Base-by-base conservation (phyloP, 129 eudicot species). In the Centrapalus pauciflorus region DNA sequence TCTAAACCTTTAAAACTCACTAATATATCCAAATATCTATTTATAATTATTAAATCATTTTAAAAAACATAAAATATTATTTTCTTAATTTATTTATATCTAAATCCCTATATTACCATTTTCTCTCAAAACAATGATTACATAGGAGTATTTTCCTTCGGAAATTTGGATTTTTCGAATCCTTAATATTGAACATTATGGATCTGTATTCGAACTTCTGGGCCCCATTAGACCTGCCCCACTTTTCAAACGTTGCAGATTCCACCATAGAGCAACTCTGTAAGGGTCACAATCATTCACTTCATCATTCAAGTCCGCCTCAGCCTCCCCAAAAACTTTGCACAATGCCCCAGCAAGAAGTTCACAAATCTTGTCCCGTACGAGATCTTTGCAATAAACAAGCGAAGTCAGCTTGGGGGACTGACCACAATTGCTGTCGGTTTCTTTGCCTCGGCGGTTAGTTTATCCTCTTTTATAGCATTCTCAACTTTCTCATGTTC, bases 241-340 rank as follows among this genome's bases (percentile, higher is more conserved):
- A n/a, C n/a, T n/a, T n/a, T n/a, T 83, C 84, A 68, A 80, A 86
- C 94, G 83, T 69, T 12, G 80, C 84, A 11, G 88, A 69, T 56
- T 86, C 94, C 40, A 86, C 76, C 19, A 7, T 27, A 80, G 83
- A 29, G 94, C 89, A 3, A 86, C 80, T 1, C 86, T 76, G 21
- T 55, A 26, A 4, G 94, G 86, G 62, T 86, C 94, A 64, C 78
- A 80, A 7, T 79, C 75, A 8, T 75, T 66, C 6, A 68, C 84
- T 37, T 69, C 55, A 1, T 46, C 74, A 46, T 48, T 86, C 10
- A 77, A 32, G 33, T 70, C 72, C 24, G 77, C 89, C 34, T 74
- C 80, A 16, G 55, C 83, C 59, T 86, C 95, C 8, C 30, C 33
- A 4, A 72, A 0, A 41, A 86, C 89, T 71, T 77, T 80, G 63